Percentiles rank a stretch among this genome's conserved stretches.
phyloP scores from a whole-genome alignment of 345 rosid genomes.

The Garcia nutans region DNA sequence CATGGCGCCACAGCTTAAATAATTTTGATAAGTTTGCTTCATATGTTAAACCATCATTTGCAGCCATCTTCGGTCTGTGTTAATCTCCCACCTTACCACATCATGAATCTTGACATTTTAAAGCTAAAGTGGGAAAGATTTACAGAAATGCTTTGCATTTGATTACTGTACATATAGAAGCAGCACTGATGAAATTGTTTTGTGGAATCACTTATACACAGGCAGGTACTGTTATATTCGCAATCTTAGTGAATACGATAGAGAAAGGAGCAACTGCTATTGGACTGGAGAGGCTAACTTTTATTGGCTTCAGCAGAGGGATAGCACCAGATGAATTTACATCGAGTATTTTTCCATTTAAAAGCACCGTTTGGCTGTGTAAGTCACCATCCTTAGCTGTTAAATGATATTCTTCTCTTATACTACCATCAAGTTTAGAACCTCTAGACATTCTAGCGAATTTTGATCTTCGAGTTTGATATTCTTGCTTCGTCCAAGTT shows the following conservation, averaged over 20 bases:
- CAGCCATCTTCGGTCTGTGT: not conserved
- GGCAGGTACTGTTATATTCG: slow-evolving; percentile 33
- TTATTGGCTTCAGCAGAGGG: slow-evolving; percentile 38
- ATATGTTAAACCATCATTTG: not conserved
- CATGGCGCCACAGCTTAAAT: not conserved
- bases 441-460: slow-evolving; percentile 32
- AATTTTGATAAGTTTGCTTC: not conserved
- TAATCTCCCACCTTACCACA: not conserved
- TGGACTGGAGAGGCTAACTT: slow-evolving; percentile 28
- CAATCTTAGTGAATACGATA: slow-evolving; percentile 37
- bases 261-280: slow-evolving; percentile 44
- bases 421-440: slow-evolving; percentile 7
- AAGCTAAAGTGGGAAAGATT: not conserved
- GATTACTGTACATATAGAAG: not conserved
- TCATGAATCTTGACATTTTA: not conserved
- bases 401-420: slow-evolving; percentile 49
- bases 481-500: slow-evolving; percentile 15
- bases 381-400: slow-evolving; percentile 41
- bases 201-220: slow-evolving; percentile 22
- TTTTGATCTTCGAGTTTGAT: slow-evolving; percentile 18
- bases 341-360: slow-evolving; percentile 41
- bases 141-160: not conserved
- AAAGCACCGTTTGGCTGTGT: slow-evolving; percentile 44
- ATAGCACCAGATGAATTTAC: slow-evolving; percentile 31
- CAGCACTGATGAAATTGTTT: not conserved